These are phyloP conservation scores for Gypsophila paniculata DNA, from an alignment of 179 eudicot species.

Conservation along the genomic window DNA sequence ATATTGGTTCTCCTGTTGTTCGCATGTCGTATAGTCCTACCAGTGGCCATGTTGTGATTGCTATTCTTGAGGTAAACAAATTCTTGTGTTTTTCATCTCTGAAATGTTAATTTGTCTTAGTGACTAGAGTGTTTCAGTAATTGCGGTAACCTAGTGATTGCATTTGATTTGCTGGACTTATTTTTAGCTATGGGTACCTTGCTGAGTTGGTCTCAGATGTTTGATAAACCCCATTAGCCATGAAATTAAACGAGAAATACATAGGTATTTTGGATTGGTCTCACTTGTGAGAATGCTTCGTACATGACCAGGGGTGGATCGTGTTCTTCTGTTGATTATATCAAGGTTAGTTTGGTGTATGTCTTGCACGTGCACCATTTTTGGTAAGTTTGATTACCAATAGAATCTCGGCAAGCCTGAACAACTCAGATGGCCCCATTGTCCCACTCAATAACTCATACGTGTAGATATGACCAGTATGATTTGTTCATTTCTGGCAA, in stretches of 20 bases:
- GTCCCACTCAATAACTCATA: too few relatives aligned
- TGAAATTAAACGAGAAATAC: not conserved
- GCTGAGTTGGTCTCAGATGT: not conserved
- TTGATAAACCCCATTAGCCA: not conserved
- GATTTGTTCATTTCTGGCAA: too few relatives aligned
- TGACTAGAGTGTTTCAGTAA: not conserved
- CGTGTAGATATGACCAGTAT: too few relatives aligned
- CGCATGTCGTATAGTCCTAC: conserved; percentile 89
- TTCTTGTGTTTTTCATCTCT: not conserved
- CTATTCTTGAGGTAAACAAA: conserved; percentile 72
- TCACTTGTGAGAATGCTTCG: too few relatives aligned
- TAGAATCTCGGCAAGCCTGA: too few relatives aligned
- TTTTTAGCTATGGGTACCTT: not conserved
- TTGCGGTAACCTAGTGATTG: not conserved
- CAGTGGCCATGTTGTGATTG: conserved; percentile 68
- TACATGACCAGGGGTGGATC: too few relatives aligned
- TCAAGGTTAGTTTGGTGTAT: too few relatives aligned
- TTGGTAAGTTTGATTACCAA: too few relatives aligned
- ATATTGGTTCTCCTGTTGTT: conserved; percentile 81
- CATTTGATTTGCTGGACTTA: not conserved
- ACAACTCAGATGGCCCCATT: too few relatives aligned
- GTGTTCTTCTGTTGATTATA: too few relatives aligned
- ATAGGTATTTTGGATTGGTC: not conserved
- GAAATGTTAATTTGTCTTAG: not conserved
- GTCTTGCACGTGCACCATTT: too few relatives aligned